These are phyloP conservation scores for Phytophthora sansomeana DNA, from an alignment of 352 stramenopile genomes.

Conservation along the genomic window DNA sequence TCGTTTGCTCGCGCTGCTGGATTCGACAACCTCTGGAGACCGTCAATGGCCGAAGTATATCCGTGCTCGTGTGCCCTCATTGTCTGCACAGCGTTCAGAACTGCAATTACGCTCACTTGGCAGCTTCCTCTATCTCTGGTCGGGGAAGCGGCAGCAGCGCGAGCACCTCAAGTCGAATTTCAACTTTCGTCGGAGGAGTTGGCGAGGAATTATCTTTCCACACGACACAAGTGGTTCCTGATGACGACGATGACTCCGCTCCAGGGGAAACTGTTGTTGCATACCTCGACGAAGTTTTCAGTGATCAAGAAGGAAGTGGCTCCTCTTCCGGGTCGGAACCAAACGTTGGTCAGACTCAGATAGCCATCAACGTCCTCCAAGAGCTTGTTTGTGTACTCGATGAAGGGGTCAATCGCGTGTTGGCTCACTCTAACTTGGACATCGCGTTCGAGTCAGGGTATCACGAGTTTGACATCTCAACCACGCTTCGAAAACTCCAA, in stretches of 20 bases:
- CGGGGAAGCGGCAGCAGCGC: conserved; percentile 20
- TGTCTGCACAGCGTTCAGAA: conserved; percentile 55
- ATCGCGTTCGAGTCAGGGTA: background rate
- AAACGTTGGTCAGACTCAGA: conserved; percentile 9
- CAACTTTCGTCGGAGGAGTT: conserved; percentile 3
- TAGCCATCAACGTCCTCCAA: conserved; percentile 55
- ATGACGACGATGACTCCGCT: conserved; percentile 12
- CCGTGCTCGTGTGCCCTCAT: conserved; percentile 49
- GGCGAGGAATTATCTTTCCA: conserved; percentile 7
- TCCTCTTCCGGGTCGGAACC: conserved; percentile 1
- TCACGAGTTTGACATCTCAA: background rate
- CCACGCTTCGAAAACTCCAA: conserved; percentile 24
- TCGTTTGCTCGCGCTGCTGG: conserved; percentile 45
- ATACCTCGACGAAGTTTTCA: conserved; percentile 21
- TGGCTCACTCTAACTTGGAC: background rate
- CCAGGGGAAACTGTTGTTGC: conserved; percentile 26
- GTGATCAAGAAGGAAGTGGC: conserved; percentile 1
- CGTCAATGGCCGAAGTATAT: conserved; percentile 30
- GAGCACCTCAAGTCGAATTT: conserved; percentile 26
- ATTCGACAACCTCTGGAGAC: conserved; percentile 38
- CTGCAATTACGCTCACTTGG: conserved; percentile 48
- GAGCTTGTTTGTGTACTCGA: conserved; percentile 37
- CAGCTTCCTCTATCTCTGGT: conserved; percentile 19
- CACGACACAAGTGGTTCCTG: conserved; percentile 16
- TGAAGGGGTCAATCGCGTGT: conserved; percentile 29